phyloP scores from a whole-genome alignment of 2,329 filamentous ascomycete genomes.

The Thermomyces lanuginosus region DNA sequence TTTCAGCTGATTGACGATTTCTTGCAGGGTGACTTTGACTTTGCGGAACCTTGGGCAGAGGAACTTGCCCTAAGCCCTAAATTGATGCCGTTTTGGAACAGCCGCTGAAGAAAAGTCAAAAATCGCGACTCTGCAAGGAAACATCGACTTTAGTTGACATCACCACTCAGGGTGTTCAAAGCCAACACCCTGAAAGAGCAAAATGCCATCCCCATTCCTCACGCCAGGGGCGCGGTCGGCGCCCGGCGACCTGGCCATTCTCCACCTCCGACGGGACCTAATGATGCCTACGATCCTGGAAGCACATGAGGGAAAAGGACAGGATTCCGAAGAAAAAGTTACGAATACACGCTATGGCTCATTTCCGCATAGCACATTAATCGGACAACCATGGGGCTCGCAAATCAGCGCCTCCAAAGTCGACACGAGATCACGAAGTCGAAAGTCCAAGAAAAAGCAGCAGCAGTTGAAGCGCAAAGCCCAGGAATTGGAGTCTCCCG shows the following conservation, averaged over 20 bases:
- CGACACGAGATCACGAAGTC: slow-evolving; percentile 76
- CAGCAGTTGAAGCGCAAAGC: slow-evolving; percentile 32
- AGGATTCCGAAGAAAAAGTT: slow-evolving; percentile 63
- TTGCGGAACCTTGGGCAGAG: too few species aligned
- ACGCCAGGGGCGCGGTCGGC: slow-evolving; percentile 48
- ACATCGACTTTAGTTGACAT: slow-evolving; percentile 1
- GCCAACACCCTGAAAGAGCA: too few species aligned
- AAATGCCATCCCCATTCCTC: slow-evolving; percentile 58
- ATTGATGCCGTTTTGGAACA: too few species aligned
- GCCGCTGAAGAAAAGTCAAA: too few species aligned
- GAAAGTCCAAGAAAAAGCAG: slow-evolving; percentile 40
- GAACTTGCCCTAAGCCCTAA: too few species aligned
- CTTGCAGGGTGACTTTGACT: too few species aligned
- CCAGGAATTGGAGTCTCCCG: slow-evolving; percentile 23
- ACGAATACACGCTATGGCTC: slow-evolving; percentile 91
- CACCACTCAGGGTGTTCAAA: background rate
- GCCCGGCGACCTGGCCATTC: slow-evolving; percentile 55
- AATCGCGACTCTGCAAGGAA: too few species aligned
- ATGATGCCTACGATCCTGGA: slow-evolving; percentile 59
- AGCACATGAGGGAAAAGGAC: slow-evolving; percentile 43
- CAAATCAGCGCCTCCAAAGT: slow-evolving; percentile 81
- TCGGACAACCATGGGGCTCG: slow-evolving; percentile 73
- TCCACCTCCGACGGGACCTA: slow-evolving; percentile 78
- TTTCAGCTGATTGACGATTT: too few species aligned
- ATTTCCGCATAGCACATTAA: slow-evolving; percentile 62